Base-by-base conservation (phyloP, 768 basidiomycete genomes). In the Trametes gibbosa region DNA sequence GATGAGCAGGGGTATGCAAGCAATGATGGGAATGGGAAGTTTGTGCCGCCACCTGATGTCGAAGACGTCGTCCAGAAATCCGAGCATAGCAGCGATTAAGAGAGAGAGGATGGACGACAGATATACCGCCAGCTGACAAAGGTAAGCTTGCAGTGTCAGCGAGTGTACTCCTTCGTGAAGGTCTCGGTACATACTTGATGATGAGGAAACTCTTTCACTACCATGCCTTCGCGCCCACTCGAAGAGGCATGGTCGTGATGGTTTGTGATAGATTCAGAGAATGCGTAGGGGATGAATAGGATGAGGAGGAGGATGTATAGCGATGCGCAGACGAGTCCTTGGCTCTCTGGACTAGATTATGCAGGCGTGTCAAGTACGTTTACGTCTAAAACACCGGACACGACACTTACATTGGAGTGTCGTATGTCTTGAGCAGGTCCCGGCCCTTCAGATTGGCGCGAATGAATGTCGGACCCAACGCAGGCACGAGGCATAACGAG, bases 11-110 rank as follows among this genome's bases (percentile, higher is more conserved):
- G 97, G 97, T 16, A 99, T 90, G 21, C 92, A 91, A 0, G 94
- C 96, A 61, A 99, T 90, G 69, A 99, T 84, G 0, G 97, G 97
- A 53, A 99, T 95, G 0, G 97, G 97, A 13, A 99, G 76, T 72
- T 99, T 99, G 74, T 98, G 94, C 57, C 97, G 77, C 97, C 97
- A 99, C 17, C 97, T 86, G 64, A 99, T 98, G 71, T 99, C 97
- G 65, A 98, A 99, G 4, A 98, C 83, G 72, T 99, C 97, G 68
- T 99, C 97, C 45, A 98, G 78, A 70, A 99, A 96, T 32, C 97
- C 97, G 8, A 99, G 84, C 60, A 98, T 80, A 0, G 95, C 95
- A 0, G 97, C 95, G 42, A 92, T 92, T 34, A 98, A 76, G 37
- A 99, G 79, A 0, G 92, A 95, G n/a, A 99, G 81, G 7, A 99